These are phyloP conservation scores for Isochrysis galbana DNA, from an alignment of 78 protist genomes.

Conservation along the genomic window DNA sequence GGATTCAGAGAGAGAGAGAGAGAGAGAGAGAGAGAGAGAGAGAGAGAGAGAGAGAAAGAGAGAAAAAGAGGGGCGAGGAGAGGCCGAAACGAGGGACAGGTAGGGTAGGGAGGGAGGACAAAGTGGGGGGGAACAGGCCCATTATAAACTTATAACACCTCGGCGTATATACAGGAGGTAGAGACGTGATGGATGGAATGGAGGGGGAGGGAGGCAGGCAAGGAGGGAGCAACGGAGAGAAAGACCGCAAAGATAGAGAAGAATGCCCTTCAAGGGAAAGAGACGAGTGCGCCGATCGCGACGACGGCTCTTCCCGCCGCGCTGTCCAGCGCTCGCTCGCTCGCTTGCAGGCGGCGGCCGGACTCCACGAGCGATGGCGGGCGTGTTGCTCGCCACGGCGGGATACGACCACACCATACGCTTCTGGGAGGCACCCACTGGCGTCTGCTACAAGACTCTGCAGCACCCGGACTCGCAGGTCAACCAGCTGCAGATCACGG, in stretches of 20 bases:
- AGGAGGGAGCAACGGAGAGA: too few relatives aligned
- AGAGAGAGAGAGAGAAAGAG: not conserved
- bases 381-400: constrained; percentile 82
- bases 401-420: constrained; percentile 95
- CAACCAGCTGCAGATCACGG: constrained; percentile 83
- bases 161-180: too few relatives aligned
- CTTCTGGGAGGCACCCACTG: constrained; percentile 96
- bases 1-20: not conserved
- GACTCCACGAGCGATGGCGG: too few relatives aligned
- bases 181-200: too few relatives aligned
- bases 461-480: constrained; percentile 89
- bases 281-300: too few relatives aligned
- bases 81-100: not conserved
- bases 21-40: not conserved
- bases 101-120: not conserved
- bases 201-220: not conserved
- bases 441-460: constrained; percentile 81
- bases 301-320: too few relatives aligned
- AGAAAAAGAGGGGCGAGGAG: not conserved
- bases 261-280: not conserved
- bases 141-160: too few relatives aligned
- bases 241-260: not conserved
- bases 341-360: too few relatives aligned
- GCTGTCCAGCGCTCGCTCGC: too few relatives aligned
- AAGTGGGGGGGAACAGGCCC: not conserved